phyloP scores from a whole-genome alignment of 1,284 basidiomycete species.

The Tilletia indica region DNA sequence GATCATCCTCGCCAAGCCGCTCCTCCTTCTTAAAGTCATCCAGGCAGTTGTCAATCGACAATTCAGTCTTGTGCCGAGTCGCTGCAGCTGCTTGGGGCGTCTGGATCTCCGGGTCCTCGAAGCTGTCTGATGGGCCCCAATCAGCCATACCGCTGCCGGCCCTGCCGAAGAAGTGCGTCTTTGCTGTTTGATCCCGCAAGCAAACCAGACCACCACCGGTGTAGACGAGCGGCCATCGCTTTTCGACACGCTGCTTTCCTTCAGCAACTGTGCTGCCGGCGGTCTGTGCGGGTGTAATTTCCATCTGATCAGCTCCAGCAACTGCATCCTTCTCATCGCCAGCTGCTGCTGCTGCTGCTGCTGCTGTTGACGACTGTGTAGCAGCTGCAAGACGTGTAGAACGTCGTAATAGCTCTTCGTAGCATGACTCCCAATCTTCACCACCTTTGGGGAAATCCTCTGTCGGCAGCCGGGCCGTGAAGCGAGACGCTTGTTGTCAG shows the following conservation, averaged over 20 bases:
- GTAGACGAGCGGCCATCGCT: conserved; percentile 61
- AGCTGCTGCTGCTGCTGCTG: not conserved
- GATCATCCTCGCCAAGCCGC: conserved; percentile 87
- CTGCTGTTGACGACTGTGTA: not conserved
- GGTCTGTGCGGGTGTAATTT: conserved; percentile 42
- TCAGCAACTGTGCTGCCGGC: conserved; percentile 32
- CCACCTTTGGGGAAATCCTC: conserved; percentile 8
- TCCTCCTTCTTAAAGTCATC: conserved; percentile 96
- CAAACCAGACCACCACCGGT: conserved; percentile 76
- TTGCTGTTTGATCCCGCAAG: conserved; percentile 76
- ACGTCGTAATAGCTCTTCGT: conserved; percentile 32
- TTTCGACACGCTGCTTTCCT: conserved; percentile 23
- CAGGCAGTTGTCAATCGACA: conserved; percentile 85
- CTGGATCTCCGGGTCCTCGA: conserved; percentile 71
- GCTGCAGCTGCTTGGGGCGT: conserved; percentile 24
- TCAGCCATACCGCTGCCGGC: conserved; percentile 20
- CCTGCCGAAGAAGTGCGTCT: conserved; percentile 64
- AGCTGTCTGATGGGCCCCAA: conserved; percentile 56
- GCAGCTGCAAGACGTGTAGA: conserved; percentile 27
- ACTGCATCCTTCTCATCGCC: conserved; percentile 9
- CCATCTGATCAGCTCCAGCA: not conserved
- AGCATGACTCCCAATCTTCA: conserved; percentile 13
- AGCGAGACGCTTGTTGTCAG: not conserved
- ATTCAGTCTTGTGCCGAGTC: conserved; percentile 63
- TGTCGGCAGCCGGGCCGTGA: not conserved